Evolutionary conservation across 2,329 filamentous ascomycete genomes (phyloP).

Genomic region (Colletotrichum australisinense): DNA sequence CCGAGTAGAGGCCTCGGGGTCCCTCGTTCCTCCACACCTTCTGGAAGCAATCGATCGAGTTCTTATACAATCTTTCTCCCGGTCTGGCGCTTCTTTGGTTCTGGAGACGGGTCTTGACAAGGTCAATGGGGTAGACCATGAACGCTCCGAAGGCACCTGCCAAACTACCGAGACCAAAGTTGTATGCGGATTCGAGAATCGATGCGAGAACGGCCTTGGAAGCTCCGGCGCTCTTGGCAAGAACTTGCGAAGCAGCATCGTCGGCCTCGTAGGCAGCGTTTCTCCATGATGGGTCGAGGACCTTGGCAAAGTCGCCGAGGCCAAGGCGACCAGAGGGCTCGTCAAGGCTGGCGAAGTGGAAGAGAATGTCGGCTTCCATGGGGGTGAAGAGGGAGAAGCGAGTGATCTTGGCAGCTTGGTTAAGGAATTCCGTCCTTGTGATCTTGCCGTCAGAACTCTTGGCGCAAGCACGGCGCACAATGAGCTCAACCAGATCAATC

Average conservation of each 20-base stretch:
- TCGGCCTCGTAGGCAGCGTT: conserved; percentile 65
- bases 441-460: conserved; percentile 93
- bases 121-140: conserved; percentile 99
- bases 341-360: conserved; percentile 96
- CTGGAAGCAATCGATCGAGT: conserved; percentile 93
- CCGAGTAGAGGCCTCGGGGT: conserved; percentile 89
- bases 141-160: conserved; percentile 98
- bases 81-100: conserved; percentile 89
- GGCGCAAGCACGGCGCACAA: conserved; percentile 86
- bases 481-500: conserved; percentile 96
- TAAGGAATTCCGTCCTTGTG: conserved; percentile 91
- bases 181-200: conserved; percentile 83
- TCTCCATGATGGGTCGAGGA: conserved; percentile 93
- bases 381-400: conserved; percentile 97
- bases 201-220: conserved; percentile 64
- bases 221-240: conserved; percentile 62
- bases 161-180: conserved; percentile 88
- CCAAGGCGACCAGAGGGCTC: conserved; percentile 87
- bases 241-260: conserved; percentile 50
- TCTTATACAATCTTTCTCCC: conserved; percentile 93
- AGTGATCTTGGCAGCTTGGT: conserved; percentile 90
- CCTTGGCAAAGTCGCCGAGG: conserved; percentile 89
- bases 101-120: conserved; percentile 98
- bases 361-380: conserved; percentile 98
- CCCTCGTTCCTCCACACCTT: conserved; percentile 97